phyloP scores from a whole-genome alignment of 495 filamentous ascomycete genomes.

The Aspergillus panamensis region DNA sequence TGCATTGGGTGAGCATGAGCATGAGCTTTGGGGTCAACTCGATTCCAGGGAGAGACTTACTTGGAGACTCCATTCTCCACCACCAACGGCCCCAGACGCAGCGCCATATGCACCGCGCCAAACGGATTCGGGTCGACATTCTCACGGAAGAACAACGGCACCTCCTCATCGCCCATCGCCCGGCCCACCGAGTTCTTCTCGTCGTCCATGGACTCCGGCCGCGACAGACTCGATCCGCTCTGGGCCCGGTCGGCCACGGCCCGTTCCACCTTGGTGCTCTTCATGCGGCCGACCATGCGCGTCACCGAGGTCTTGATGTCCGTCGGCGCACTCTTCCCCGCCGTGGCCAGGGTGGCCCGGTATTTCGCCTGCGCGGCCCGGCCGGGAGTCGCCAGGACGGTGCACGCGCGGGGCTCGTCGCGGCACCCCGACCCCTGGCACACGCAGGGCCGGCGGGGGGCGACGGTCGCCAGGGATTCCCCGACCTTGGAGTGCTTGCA shows the following conservation, averaged over 20 bases:
- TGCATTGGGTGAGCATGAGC: constrained; percentile 1
- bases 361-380: constrained; percentile 26
- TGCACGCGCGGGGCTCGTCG: neutral
- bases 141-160: constrained; percentile 31
- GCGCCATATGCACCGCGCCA: constrained; percentile 40
- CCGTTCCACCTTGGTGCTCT: constrained; percentile 12
- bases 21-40: neutral
- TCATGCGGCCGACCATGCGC: neutral
- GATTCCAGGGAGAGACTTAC: constrained; percentile 9
- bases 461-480: neutral
- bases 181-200: neutral
- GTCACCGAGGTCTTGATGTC: neutral
- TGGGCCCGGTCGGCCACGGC: neutral
- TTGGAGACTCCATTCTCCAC: constrained; percentile 39
- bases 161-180: constrained; percentile 20
- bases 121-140: constrained; percentile 31
- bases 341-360: constrained; percentile 10
- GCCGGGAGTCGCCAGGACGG: neutral
- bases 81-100: constrained; percentile 38
- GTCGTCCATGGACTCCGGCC: neutral
- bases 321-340: neutral
- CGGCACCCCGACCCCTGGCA: neutral
- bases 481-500: neutral
- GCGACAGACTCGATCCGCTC: no score
- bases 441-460: neutral